phyloP scores from a whole-genome alignment of 371 early-diverging fungal species.

The Mucor sp. region DNA sequence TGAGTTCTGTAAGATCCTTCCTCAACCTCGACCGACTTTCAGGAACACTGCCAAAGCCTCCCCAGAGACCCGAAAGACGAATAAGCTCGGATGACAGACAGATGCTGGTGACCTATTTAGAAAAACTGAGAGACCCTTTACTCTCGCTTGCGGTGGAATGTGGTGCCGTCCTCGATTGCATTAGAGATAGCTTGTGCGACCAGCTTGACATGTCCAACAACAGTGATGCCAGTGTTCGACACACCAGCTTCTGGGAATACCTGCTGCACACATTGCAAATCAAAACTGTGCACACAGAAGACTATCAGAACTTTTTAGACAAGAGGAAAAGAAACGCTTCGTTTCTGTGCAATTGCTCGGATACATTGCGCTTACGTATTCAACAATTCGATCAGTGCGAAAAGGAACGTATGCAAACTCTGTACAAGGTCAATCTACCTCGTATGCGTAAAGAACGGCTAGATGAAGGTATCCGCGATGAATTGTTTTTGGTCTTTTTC shows the following conservation, averaged over 20 bases:
- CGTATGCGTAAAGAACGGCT: constrained; percentile 33
- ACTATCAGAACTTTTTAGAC: background rate
- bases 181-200: constrained; percentile 37
- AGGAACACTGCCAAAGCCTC: constrained; percentile 17
- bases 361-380: constrained; percentile 24
- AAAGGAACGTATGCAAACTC: constrained; percentile 37
- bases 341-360: constrained; percentile 27
- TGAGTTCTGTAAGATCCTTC: constrained; percentile 33
- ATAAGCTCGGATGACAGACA: constrained; percentile 48
- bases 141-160: constrained; percentile 51
- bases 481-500: constrained; percentile 61
- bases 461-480: constrained; percentile 54
- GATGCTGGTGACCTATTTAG: constrained; percentile 50
- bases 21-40: constrained; percentile 20
- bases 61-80: constrained; percentile 39
- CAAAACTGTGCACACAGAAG: constrained; percentile 1
- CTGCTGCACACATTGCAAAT: constrained; percentile 26
- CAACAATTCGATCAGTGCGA: constrained; percentile 40
- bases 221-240: constrained; percentile 35
- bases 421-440: constrained; percentile 36
- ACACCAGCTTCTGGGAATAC: constrained; percentile 27
- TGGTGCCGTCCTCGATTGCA: constrained; percentile 43
- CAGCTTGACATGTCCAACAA: constrained; percentile 55
- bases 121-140: constrained; percentile 54
- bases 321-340: background rate